A percentile compares a stretch with the other conserved stretches of the same genome.
These are phyloP conservation scores for Ophiostoma sp. DNA, from an alignment of 2,329 filamentous ascomycete genomes.

Conservation along the genomic window DNA sequence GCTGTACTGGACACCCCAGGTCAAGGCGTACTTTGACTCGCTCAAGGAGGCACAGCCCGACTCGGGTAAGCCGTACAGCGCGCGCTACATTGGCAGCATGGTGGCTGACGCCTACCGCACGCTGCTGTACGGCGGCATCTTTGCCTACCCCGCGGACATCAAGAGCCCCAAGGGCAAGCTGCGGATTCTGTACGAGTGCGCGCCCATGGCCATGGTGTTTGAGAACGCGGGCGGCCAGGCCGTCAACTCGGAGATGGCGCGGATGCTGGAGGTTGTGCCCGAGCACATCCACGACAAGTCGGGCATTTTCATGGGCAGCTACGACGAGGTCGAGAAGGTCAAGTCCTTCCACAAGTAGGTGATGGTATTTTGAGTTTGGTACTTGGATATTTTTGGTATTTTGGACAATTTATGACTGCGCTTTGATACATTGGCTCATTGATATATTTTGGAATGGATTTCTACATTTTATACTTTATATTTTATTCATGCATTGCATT, in stretches of 20 bases:
- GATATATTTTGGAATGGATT: conserved; percentile 10
- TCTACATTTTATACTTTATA: background rate
- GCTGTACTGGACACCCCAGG: conserved; percentile 87
- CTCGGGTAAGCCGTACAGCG: conserved; percentile 82
- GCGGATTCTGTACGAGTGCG: conserved; percentile 95
- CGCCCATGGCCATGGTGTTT: conserved; percentile 97
- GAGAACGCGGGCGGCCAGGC: conserved; percentile 96
- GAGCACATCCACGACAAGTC: conserved; percentile 92
- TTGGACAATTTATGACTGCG: conserved; percentile 4
- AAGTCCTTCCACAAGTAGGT: conserved; percentile 67
- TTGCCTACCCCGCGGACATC: conserved; percentile 95
- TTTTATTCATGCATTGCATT: background rate
- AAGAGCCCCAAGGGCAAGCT: conserved; percentile 99
- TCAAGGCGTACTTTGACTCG: conserved; percentile 81
- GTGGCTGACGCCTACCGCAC: conserved; percentile 97
- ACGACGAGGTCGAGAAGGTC: conserved; percentile 92
- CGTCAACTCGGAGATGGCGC: conserved; percentile 81
- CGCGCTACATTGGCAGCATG: conserved; percentile 96
- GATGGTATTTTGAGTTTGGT: no score
- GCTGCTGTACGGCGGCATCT: conserved; percentile 89
- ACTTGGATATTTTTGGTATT: background rate
- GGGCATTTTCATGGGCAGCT: conserved; percentile 93
- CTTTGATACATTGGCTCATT: background rate
- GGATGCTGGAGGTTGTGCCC: conserved; percentile 84
- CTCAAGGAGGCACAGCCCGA: conserved; percentile 69